Evolutionary conservation across 2,329 filamentous ascomycete species (phyloP), one percentile per base, ranked within the genome.

Genomic region (Ophiocordyceps unilateralis): DNA sequence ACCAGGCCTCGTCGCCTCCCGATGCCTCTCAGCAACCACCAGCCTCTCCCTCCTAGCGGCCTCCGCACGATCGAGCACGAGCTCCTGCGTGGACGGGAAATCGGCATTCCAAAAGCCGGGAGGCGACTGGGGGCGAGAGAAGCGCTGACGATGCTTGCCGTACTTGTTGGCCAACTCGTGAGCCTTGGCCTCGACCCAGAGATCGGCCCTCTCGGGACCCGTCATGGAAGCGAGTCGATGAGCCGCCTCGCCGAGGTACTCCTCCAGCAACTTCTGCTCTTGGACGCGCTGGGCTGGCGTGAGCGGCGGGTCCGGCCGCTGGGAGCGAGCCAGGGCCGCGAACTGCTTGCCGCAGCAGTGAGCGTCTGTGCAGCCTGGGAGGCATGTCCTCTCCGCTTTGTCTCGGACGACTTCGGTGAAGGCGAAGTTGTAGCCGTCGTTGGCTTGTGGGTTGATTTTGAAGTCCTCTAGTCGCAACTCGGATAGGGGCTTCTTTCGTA

Each of bases 61-160:
- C 54, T 78, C 76, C 46, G 71, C 69, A 45, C 73, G 73, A 52
- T 89, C 76, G 42, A 68, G 64, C 50, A 74, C 66, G 23, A 79
- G 62, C 59, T 95, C 84, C 57, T 96, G 91, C 1, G 91, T 95
- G 22, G 67, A 77, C 1, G 89, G 88, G 57, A 98, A 93, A 51
- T 93, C 89, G 2, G 81, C 73, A 43, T 84, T 72, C 91, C 91
- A 98, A 57, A 85, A 96, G 0, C 87, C 88, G 2, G 86, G 85
- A 12, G 91, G 88, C 10, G 82, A 85, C 39, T 65, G 68, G 48
- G 74, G 70, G 41, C 86, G 73, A 46, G 79, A 74, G 58, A 81
- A 87, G 23, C 77, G 70, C 51, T 89, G 74, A 44, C 82, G 72
- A 60, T 95, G 88, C 55, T 72, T 85, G 6, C 87, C 87, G 57